Percentiles rank a stretch among this genome's conserved stretches.
Evolutionary conservation across 345 rosid genomes (phyloP).

Genomic region (Dipteronia dyeriana): DNA sequence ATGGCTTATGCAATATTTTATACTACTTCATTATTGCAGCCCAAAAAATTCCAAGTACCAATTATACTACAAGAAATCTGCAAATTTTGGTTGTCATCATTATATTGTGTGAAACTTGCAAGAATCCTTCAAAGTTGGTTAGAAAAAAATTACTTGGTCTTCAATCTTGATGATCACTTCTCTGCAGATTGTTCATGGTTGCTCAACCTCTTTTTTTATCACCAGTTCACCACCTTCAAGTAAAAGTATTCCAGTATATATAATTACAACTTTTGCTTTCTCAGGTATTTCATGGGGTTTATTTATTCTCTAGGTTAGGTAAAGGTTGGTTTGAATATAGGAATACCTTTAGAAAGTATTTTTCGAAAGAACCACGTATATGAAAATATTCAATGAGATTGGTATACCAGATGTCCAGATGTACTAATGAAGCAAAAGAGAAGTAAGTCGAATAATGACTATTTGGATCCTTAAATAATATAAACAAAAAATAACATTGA

Average conservation of each 20-base stretch:
- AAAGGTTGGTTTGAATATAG: conserved; percentile 36
- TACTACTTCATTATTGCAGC: no score
- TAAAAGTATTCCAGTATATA: not conserved
- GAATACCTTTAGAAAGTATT: not conserved
- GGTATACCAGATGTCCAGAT: not conserved
- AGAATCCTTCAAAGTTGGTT: conserved; percentile 33
- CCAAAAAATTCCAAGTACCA: not conserved
- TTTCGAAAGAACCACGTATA: not conserved
- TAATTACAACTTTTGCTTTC: not conserved
- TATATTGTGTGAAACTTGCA: conserved; percentile 21
- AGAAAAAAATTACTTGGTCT: conserved; percentile 24
- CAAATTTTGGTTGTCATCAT: not conserved
- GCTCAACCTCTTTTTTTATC: conserved; percentile 15
- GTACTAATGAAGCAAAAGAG: no score
- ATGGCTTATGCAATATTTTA: not conserved
- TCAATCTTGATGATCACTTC: not conserved
- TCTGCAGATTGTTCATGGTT: not conserved
- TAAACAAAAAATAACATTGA: no score
- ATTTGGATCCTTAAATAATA: no score
- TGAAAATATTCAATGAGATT: not conserved
- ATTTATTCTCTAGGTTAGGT: conserved; percentile 22
- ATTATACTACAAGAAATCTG: not conserved
- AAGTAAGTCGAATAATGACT: no score
- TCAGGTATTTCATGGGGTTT: not conserved
- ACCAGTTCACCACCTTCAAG: not conserved